phyloP scores from a whole-genome alignment of 139 green algal species.

The Penium margaritaceum region DNA sequence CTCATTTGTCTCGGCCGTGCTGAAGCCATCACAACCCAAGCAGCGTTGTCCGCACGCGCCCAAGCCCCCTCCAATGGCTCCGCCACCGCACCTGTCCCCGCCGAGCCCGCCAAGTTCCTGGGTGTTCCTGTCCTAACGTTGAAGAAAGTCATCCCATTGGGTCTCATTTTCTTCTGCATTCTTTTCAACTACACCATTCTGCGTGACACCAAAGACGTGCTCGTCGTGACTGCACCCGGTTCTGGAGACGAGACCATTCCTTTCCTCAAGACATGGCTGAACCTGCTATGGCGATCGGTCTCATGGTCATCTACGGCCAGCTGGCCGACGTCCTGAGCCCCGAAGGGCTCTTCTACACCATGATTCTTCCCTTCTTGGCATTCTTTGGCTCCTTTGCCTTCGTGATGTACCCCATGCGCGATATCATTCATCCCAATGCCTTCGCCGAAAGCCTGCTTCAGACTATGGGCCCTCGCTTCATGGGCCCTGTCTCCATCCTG shows the following conservation, averaged over 20 bases:
- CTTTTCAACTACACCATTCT: constrained; percentile 99
- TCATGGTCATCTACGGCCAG: constrained; percentile 86
- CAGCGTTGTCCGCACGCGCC: no score
- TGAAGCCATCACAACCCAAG: no score
- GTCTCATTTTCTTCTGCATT: constrained; percentile 95
- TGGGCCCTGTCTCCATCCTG: constrained; percentile 91
- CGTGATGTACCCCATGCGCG: constrained; percentile 84
- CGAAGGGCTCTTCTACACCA: constrained; percentile 90
- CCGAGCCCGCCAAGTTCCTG: no score
- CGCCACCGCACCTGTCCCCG: no score
- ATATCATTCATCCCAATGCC: constrained; percentile 79
- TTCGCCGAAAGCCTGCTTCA: constrained; percentile 72
- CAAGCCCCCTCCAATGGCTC: no score
- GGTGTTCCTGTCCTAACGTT: constrained; percentile 1
- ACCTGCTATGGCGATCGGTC: constrained; percentile 64
- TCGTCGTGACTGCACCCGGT: constrained; percentile 94
- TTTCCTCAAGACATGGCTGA: constrained; percentile 65
- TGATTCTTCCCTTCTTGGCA: constrained; percentile 93
- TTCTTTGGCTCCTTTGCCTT: constrained; percentile 96
- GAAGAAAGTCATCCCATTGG: constrained; percentile 79
- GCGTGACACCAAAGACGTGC: constrained; percentile 89
- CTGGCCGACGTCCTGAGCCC: constrained; percentile 80
- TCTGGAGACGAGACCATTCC: constrained; percentile 85
- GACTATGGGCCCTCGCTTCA: constrained; percentile 65
- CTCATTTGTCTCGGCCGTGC: no score